Conservation (phyloP, 2,329 filamentous ascomycete species). For the Nigrospora sphaerica region DNA sequence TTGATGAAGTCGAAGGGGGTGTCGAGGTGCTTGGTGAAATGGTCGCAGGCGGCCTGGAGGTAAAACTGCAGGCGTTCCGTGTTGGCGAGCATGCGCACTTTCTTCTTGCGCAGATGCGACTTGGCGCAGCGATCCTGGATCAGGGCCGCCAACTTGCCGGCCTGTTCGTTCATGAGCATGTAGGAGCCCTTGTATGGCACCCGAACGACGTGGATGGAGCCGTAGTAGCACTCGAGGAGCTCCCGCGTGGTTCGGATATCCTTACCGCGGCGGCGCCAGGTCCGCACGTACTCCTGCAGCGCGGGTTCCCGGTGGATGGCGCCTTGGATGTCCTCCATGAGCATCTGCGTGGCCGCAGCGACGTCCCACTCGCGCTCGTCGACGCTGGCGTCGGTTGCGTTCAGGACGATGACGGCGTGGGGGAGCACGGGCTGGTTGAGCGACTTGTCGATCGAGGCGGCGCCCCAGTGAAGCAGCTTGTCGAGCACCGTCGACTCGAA, state of each 20-base stretch:
- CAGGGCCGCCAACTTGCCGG: constrained; percentile 33
- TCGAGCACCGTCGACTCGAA: constrained; percentile 32
- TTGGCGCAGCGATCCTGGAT: constrained; percentile 31
- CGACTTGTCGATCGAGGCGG: constrained; percentile 42
- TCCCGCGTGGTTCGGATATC: constrained; percentile 35
- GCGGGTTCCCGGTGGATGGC: constrained; percentile 23
- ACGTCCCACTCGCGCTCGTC: constrained; percentile 35
- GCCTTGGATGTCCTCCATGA: constrained; percentile 26
- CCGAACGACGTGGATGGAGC: constrained; percentile 37
- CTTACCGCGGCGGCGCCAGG: constrained; percentile 33
- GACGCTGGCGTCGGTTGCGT: constrained; percentile 31
- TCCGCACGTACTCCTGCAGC: constrained; percentile 30
- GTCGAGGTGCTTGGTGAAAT: constrained; percentile 21
- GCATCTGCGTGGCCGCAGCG: constrained; percentile 26
- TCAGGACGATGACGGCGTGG: constrained; percentile 46
- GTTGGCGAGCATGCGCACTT: constrained; percentile 28
- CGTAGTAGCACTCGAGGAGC: constrained; percentile 42
- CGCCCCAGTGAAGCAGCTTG: constrained; percentile 41
- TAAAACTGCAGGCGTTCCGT: constrained; percentile 20
- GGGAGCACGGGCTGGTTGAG: constrained; percentile 48
- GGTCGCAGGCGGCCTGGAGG: constrained; percentile 23
- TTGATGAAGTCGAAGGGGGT: constrained; percentile 25
- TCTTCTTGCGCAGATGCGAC: constrained; percentile 32
- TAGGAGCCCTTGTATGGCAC: constrained; percentile 35
- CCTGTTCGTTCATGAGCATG: constrained; percentile 41